Percentiles rank a stretch among this genome's conserved stretches.
These are phyloP conservation scores for Petunia axillaris DNA, from an alignment of 257 asterid genomes.

Conservation along the genomic window DNA sequence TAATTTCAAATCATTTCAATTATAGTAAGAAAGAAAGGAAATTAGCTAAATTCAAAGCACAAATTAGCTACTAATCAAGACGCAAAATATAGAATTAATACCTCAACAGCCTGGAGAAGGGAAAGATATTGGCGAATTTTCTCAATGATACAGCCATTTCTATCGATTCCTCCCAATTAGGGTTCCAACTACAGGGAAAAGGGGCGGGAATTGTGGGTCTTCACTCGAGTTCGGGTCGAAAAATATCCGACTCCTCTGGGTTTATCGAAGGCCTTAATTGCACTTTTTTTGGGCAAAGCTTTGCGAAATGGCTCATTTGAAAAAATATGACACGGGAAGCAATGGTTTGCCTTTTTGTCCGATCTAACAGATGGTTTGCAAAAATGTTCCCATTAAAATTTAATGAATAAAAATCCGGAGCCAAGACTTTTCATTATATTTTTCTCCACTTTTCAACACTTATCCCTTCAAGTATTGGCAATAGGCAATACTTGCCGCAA, in stretches of 20 bases:
- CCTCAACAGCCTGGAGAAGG: conserved; percentile 43
- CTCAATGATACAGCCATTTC: conserved; percentile 32
- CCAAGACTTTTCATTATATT: too few species aligned
- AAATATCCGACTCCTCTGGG: neutral
- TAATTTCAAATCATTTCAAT: too few species aligned
- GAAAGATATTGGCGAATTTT: conserved; percentile 36
- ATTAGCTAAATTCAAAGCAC: neutral
- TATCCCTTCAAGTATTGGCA: too few species aligned
- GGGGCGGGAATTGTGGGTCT: neutral
- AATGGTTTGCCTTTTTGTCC: too few species aligned
- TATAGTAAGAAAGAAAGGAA: neutral
- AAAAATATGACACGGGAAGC: too few species aligned
- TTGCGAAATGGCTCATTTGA: too few species aligned
- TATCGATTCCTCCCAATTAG: neutral
- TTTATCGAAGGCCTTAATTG: neutral
- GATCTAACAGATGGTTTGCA: too few species aligned
- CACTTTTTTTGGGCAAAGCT: too few species aligned
- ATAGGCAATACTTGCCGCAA: too few species aligned
- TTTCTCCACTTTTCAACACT: too few species aligned
- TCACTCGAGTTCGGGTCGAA: conserved; percentile 4
- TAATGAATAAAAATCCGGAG: too few species aligned
- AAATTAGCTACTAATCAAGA: neutral
- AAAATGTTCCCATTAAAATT: too few species aligned
- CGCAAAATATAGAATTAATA: conserved; percentile 4
- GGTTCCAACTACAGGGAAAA: neutral